Base-by-base conservation (phyloP, 2,329 filamentous ascomycete species). In the Gnomoniopsis smithogilvyi region DNA sequence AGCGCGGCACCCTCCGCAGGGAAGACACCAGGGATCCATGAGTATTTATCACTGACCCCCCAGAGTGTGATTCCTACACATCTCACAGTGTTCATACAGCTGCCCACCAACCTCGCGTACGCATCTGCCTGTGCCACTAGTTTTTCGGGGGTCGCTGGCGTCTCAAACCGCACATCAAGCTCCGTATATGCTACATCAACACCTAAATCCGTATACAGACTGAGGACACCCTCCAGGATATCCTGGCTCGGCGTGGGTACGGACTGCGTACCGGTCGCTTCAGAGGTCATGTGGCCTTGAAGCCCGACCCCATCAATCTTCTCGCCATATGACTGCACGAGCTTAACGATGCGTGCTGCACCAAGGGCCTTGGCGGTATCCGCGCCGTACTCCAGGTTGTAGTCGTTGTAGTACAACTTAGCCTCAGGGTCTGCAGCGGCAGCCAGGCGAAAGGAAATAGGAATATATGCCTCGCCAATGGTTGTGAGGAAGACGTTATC, bases 371-470 rank as follows among this genome's bases (percentile, higher is more conserved):
- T 77, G 34, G 34, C 34, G 10, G 34, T 10, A 34, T 66, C 59
- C 19, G 67, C 63, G 8, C 67, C 60, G 7, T 63, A 68, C 64
- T 83, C 80, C 58, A 81, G 76, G 64, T 76, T 79, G 72, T 81
- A 83, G 68, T 69, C 80, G 68, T 83, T 83, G 71, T 80, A 81
- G 67, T 80, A 84, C 7, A 85, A 71, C 67, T 79, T 82, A 2
- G 78, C 77, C 6, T 69, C 66, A 0, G 77, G 76, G 45, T 77
- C 76, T 0, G 78, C 78, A 17, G 75, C 74, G 21, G 75, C 74
- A 0, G 78, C 76, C 14, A 78, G 74, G 2, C 69, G 67, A 69
- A 84, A 83, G 3, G 80, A 79, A 52, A 79, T 74, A 19, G 74
- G 72, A 56, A 84, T 76, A 67, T 81, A 84, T 3, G 71, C 70